Base-by-base conservation (phyloP, 805 yeast genomes). In the Saturnispora halmiae region DNA sequence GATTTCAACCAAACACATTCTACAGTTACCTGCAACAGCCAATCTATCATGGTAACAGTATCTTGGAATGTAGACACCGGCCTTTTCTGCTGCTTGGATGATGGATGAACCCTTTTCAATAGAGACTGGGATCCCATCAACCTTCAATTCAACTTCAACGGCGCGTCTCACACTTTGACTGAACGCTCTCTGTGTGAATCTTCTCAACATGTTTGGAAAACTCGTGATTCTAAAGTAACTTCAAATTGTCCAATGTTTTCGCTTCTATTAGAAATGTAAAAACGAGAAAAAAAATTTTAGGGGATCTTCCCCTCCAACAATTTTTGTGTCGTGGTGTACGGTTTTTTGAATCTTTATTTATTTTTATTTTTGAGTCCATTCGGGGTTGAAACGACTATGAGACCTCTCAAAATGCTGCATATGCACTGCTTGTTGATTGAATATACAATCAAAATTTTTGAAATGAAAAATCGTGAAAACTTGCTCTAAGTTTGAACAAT, bases 41-140 rank as follows among this genome's bases (percentile, higher is more conserved):
- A 85, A 72, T 63, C 84, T 83, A 56, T 85, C 95, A 64, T 85
- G 95, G 70, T 82, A 85, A 65, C 95, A 85, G 69, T 85, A 85
- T 51, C 95, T 74, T 31, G 95, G 95, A 38, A 85, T 80, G 44
- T 79, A 71, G 32, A 83, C 88, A 42, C 95, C 95, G 31, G 94
- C 94, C 64, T 80, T 79, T 56, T 85, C 94, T 49, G 90, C 86
- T 38, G 95, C 95, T 65, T 85, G 95, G 57, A 85, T 84, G 47
- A 85, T 79, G 15, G 94, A 80, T 33, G 94, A 75, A 2, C 94
- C 94, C 36, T 87, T 87, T 60, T 84, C 94, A 48, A 85, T 79
- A 40, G 72, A 69, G 32, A 85, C 92, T 42, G 75, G 71, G 48
- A 73, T 73, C 37, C 92, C 92, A 59, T 85, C 95, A 37, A 75